Evolutionary conservation across 2,329 filamentous ascomycete species (phyloP).

Genomic region (Paecilomyces sp.): DNA sequence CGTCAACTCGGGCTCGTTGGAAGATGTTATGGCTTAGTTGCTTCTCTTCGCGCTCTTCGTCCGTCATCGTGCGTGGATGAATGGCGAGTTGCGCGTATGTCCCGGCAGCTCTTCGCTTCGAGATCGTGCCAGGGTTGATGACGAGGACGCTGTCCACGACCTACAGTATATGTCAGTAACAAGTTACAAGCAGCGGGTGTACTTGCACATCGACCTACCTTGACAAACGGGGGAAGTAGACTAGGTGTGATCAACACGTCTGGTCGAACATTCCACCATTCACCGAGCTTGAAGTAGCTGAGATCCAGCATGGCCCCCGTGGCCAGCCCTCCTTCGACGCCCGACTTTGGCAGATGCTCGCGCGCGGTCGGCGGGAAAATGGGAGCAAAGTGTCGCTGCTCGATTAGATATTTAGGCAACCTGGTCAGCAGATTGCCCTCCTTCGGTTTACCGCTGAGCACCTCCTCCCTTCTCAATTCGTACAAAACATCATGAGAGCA

Average conservation of each 20-base stretch:
- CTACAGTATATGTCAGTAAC: constrained; percentile 39
- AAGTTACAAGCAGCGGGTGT: neutral
- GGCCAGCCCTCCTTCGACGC: constrained; percentile 51
- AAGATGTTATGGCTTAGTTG: constrained; percentile 70
- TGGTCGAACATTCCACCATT: constrained; percentile 79
- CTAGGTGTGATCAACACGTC: constrained; percentile 82
- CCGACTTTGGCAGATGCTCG: constrained; percentile 58
- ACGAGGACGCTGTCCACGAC: constrained; percentile 84
- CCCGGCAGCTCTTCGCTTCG: constrained; percentile 75
- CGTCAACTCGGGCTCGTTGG: constrained; percentile 77
- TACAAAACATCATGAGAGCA: constrained; percentile 78
- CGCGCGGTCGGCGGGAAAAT: constrained; percentile 75
- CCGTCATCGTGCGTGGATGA: constrained; percentile 54
- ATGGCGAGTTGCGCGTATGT: constrained; percentile 78
- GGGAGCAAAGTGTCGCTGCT: constrained; percentile 87
- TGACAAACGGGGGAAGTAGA: constrained; percentile 76
- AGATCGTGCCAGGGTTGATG: constrained; percentile 83
- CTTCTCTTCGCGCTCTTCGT: constrained; percentile 50
- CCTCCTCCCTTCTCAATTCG: constrained; percentile 71
- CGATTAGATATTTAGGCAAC: constrained; percentile 69
- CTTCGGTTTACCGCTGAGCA: constrained; percentile 48
- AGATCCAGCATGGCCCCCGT: constrained; percentile 76
- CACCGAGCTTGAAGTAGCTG: constrained; percentile 78
- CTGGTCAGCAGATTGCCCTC: constrained; percentile 60
- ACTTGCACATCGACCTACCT: constrained; percentile 48